These are phyloP conservation scores for Didymella sp. DNA, from an alignment of 2,329 filamentous ascomycete genomes.

Conservation along the genomic window DNA sequence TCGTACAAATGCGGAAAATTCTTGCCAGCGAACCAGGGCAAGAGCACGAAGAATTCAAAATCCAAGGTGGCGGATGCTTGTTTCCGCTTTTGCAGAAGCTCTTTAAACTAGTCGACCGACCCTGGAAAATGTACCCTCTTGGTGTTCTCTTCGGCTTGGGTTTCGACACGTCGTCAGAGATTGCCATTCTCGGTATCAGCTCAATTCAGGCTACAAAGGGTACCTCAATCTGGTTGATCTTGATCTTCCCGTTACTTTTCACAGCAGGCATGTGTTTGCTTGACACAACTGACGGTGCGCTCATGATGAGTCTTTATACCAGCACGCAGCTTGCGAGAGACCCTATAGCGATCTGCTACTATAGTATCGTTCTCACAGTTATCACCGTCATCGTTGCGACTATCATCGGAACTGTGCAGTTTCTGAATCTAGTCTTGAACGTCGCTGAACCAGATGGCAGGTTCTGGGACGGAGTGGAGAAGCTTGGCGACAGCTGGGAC, in stretches of 20 bases:
- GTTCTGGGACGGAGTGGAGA: conserved; percentile 91
- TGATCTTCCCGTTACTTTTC: conserved; percentile 90
- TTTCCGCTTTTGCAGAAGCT: conserved; percentile 74
- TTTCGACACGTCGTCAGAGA: conserved; percentile 94
- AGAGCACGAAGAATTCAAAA: conserved; percentile 64
- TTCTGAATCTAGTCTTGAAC: conserved; percentile 79
- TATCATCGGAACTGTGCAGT: conserved; percentile 84
- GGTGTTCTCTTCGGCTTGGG: conserved; percentile 87
- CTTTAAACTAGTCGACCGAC: conserved; percentile 74
- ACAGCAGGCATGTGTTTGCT: conserved; percentile 95
- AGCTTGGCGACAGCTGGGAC: conserved; percentile 48
- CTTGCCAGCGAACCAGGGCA: conserved; percentile 59
- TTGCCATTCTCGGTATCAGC: conserved; percentile 88
- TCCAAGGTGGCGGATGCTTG: conserved; percentile 80
- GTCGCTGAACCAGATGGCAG: conserved; percentile 73
- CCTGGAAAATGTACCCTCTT: conserved; percentile 96
- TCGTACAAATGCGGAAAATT: conserved; percentile 70
- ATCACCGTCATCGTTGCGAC: conserved; percentile 84
- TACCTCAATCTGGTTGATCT: conserved; percentile 90
- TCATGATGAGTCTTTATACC: conserved; percentile 95
- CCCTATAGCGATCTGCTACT: conserved; percentile 89
- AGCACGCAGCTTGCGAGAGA: conserved; percentile 79
- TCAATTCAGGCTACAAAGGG: conserved; percentile 85
- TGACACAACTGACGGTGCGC: conserved; percentile 88
- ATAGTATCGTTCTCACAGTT: conserved; percentile 84